Base-by-base conservation (phyloP, 2,329 filamentous ascomycete species). In the Trichoderma asperellum region DNA sequence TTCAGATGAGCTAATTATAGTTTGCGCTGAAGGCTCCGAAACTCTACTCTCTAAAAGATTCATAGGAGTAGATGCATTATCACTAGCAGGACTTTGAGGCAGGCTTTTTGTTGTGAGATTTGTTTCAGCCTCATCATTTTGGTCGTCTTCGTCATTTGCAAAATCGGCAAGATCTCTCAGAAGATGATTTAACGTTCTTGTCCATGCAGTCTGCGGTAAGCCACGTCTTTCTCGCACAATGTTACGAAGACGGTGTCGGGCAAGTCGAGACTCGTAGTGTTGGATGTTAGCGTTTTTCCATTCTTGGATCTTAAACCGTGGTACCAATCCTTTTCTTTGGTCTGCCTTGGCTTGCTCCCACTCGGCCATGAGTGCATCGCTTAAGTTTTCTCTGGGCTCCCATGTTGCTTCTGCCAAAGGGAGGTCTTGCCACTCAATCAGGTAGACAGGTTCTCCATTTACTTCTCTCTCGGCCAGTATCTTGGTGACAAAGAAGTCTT, bases 401-500 rank as follows among this genome's bases (percentile, higher is more conserved):
- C 86, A 89, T 3, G 78, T 79, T 57, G 79, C 79, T n/a, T 78
- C 75, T 35, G 73, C 70, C 0, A 83, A 73, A 0, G 74, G 71
- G 58, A 74, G 82, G 2, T 76, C 77, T 24, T 77, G 74, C 81
- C 81, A 83, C 66, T 78, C 71, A 12, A 82, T 74, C 4, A 83
- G 75, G 69, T 78, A 83, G 56, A 71, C 72, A 2, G 68, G 67
- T 27, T 70, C 59, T 3, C 75, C 77, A 3, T 74, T 70, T 3
- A 78, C 69, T 4, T 73, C 65, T 8, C 77, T 79, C 71, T 88
- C 83, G 0, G 83, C 83, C 6, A 89, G 78, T 52, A 91, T 83
- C 12, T 78, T 77, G 52, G 86, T 83, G 6, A 89, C 83, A 6
- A 79, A 75, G 75, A 84, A 89, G 70, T 85, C 83, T 5, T 81